Evolutionary conservation across 352 stramenopile genomes (phyloP), one percentile per base, ranked within the genome.

Genomic region (Pythium biforme): DNA sequence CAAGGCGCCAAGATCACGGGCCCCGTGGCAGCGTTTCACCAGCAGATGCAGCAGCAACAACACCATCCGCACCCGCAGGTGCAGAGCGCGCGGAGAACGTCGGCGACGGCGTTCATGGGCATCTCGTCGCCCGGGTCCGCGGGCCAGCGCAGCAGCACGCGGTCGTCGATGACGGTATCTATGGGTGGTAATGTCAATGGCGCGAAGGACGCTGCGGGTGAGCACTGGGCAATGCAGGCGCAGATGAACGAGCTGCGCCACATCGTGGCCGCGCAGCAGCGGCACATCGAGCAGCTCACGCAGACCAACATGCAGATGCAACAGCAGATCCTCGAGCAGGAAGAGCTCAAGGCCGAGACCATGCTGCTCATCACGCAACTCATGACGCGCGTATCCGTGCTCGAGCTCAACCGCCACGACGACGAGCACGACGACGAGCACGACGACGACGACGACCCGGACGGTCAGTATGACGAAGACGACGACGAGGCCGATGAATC

Each of bases 351-450:
- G 65, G 81, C 85, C 64, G 85, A 92, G 70, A 94, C 85, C 53
- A 92, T 85, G 76, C 76, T 90, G 27, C 68, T 94, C 10, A 89
- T 94, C 62, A 94, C 81, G 49, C 81, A 94, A 59, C 70, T 94
- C 58, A 92, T 94, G 83, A 94, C 83, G 25, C 83, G 85, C 48
- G 81, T 94, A 29, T 92, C 85, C 22, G 62, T 88, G 59, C 76
- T 94, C 22, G 85, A 94, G 49, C 58, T 94, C 34, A 71, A 86
- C 34, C 76, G 77, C n/a, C 52, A 46, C 17, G 72, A 29, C 37
- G 75, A n/a, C 64, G 77, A 73, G 8, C 53, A 68, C 12, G 75
- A 68, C 4, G 69, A 69, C 1, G 68, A 80, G 4, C 69, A 66
- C 22, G 64, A 70, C 7, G 68, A 70, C 10, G 68, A 70, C 7